phyloP scores from a whole-genome alignment of 768 basidiomycete genomes.

The Podaxis rugospora region DNA sequence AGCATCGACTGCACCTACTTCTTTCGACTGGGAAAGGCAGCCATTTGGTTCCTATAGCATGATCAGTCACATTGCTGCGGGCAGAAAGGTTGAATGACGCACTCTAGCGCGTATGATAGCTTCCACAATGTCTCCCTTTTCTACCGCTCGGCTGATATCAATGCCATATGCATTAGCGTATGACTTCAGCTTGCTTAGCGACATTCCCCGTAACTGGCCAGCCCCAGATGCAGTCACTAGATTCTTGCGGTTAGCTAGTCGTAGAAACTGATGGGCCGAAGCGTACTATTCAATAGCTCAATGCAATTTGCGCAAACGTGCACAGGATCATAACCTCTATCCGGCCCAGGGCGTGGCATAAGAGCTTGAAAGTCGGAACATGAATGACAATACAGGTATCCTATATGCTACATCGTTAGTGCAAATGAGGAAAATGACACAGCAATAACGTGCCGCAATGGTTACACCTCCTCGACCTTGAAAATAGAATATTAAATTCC shows the following conservation, averaged over 20 bases:
- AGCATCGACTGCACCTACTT: slow-evolving; percentile 33
- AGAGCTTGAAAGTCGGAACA: slow-evolving; percentile 77
- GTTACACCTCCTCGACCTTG: slow-evolving; percentile 61
- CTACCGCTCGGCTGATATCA: slow-evolving; percentile 53
- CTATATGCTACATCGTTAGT: slow-evolving; percentile 28
- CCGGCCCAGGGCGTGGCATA: slow-evolving; percentile 56
- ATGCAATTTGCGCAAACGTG: slow-evolving; percentile 74
- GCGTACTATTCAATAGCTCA: slow-evolving; percentile 61
- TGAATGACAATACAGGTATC: slow-evolving; percentile 66
- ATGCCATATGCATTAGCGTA: slow-evolving; percentile 73
- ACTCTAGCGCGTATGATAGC: slow-evolving; percentile 53
- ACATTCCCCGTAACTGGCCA: slow-evolving; percentile 47
- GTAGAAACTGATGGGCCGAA: slow-evolving; percentile 1
- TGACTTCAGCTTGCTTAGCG: slow-evolving; percentile 59
- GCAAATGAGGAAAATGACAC: not conserved
- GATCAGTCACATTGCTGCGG: not conserved
- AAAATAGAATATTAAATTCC: slow-evolving; percentile 67
- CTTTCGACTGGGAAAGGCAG: slow-evolving; percentile 54
- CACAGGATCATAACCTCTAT: slow-evolving; percentile 58
- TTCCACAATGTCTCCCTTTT: slow-evolving; percentile 78
- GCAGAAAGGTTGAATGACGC: slow-evolving; percentile 17
- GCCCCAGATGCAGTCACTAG: slow-evolving; percentile 69
- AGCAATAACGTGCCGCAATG: slow-evolving; percentile 59
- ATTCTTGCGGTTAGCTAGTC: slow-evolving; percentile 5
- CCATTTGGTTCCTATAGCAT: slow-evolving; percentile 48